Evolutionary conservation across 345 rosid species (phyloP), one percentile per base, ranked within the genome.

Genomic region (Rhizophora apiculata): DNA sequence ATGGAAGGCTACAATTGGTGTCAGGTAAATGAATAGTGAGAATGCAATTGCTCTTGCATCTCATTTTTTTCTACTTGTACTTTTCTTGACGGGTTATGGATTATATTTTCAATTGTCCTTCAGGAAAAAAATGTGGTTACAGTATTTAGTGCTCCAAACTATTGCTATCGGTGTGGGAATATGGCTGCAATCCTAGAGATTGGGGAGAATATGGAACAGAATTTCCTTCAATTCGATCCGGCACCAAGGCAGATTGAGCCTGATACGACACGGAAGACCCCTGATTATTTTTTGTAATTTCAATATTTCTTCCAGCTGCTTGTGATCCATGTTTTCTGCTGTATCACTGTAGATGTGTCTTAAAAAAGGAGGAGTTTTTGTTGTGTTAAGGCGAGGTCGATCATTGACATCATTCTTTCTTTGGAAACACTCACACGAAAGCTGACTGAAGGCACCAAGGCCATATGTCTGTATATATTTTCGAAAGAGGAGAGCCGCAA

Each of bases 1-100:
- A 93, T 93, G 96, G 97, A 93, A 81, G 97, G 98, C 52, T 93
- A 74, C 76, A 93, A 93, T 49, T 90, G 98, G 98, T 91, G 93
- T 76, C 97, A 93, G 93, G 97, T 91, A 36, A 78, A 66, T 70
- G 48, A 74, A 63, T 54, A 2, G 18, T 43, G 4, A 43, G 49
- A 43, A 11, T 43, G 3, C 18, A 43, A 43, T 11, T 43, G 49
- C 5, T 43, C 49, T 43, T 43, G 49, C 49, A 13, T 13, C 16
- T 24, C 29, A 56, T 24, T 20, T 56, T 56, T 24, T 3, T 24
- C 31, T 5, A 2, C 16, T 27, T 16, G 2, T 4, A 9, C 29
- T 56, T 51, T 18, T 30, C 2, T 26, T 52, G 32, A 29, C 63
- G 39, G 39, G 62, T 62, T 21, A 9, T 21, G 24, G 9, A 22